Evolutionary conservation across 371 early-diverging fungal genomes (phyloP), one percentile per base, ranked within the genome.

Genomic region (Circinella minor): DNA sequence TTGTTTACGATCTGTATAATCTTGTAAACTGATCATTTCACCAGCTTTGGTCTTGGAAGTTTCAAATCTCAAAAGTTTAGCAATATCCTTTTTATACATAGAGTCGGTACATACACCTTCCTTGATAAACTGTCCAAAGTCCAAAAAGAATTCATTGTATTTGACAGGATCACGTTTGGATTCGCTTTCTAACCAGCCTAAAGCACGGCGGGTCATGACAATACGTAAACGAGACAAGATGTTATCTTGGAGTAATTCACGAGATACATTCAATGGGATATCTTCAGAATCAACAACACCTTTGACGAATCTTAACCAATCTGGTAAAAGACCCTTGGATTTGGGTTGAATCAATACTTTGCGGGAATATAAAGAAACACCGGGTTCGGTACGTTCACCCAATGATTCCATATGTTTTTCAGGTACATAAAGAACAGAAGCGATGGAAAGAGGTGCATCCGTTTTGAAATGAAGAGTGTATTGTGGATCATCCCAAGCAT

Each of bases 251-350:
- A 99, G 78, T 39, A 97, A 85, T 80, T 99, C 99, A 71, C 99
- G 93, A 20, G 98, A 98, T 15, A 99, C 94, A 73, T 98, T 99
- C 71, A 99, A 83, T 5, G 99, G 98, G 71, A 99, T 88, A 77
- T 99, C 99, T 77, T 97, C 97, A 14, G 94, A 94, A 76, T 98
- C 97, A 14, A 99, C 94, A 36, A 98, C 93, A 61, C 98, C 98
- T 81, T 93, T 92, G 63, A 94, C 82, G 64, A 94, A 94, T 15
- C 91, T 88, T 65, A 93, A 81, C 86, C 88, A 97, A 68, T 85
- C 89, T 39, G 93, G 97, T 70, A 93, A 82, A 61, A 95, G 87
- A 54, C 88, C 86, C 63, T 85, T 86, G 27, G 89, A 89, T 67
- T 94, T 91, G 37, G 91, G 84, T 77, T 92, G 92, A 71, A 94